Evolutionary conservation across 164 flowering plant species (phyloP).

Genomic region (Paratinospora sagittata): DNA sequence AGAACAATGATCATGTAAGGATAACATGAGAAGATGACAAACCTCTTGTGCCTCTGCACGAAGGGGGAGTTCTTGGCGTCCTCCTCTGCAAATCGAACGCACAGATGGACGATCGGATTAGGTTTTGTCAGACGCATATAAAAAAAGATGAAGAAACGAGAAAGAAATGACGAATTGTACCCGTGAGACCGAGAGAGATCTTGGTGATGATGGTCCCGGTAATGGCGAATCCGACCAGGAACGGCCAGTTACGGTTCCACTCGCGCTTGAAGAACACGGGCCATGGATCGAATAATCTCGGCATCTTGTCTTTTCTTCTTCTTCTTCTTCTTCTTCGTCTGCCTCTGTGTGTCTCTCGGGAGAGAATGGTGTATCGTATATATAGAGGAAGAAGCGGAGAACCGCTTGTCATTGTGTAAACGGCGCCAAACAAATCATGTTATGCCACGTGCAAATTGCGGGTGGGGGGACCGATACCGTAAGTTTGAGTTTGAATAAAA

Average conservation of each 20-base stretch:
- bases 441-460: no score
- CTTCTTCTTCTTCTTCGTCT: background rate
- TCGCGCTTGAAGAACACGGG: constrained; percentile 76
- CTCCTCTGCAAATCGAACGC: constrained; percentile 37
- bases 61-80: constrained; percentile 49
- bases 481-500: no score
- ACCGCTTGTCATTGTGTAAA: background rate
- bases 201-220: constrained; percentile 71
- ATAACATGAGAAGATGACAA: background rate
- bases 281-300: constrained; percentile 73
- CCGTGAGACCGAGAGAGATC: constrained; percentile 54
- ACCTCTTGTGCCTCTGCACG: no score
- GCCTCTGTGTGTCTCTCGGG: no score
- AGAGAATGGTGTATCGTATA: no score
- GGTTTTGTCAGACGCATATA: background rate
- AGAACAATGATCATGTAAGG: no score
- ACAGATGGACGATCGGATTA: background rate
- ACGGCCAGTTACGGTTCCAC: constrained; percentile 77
- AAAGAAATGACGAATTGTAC: background rate
- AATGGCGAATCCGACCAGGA: constrained; percentile 73
- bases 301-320: constrained; percentile 23
- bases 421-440: background rate
- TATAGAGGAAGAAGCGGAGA: background rate
- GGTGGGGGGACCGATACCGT: no score
- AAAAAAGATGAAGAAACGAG: background rate